Evolutionary conservation across 139 green algal species (phyloP), one percentile per base, ranked within the genome.

Genomic region (Micractinium sp.): DNA sequence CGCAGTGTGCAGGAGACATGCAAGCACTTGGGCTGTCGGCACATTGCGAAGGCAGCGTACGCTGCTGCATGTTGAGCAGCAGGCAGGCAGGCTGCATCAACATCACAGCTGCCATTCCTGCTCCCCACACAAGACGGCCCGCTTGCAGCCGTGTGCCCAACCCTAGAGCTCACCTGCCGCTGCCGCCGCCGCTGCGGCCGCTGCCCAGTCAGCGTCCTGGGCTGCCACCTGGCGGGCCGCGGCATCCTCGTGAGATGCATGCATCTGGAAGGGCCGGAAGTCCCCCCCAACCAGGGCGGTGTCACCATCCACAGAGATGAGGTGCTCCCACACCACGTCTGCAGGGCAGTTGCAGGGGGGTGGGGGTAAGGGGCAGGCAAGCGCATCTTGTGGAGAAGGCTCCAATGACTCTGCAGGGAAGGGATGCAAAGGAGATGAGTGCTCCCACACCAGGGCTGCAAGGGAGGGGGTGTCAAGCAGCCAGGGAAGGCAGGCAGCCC

Each of bases 241-340:
- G 12, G 73, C 85, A 12, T 73, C n/a, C 22, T 83, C 29, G 23
- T 89, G 87, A n/a, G 69, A 61, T 56, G 76, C 35, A 61, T 93
- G 90, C 22, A 71, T 71, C 39, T 53, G 33, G 53, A 93, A 93
- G 35, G 86, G 81, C 56, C 53, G 12, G 74, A 97, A 94, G 47
- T 94, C 84, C 15, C 81, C 81, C 36, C 74, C 81, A 79, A 96
- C 94, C 69, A 97, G 92, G 84, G 93, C 77, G 1, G 95, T 98
- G 89, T 97, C 93, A 14, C 95, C 95, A 41, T 96, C 91, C 38
- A 98, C 92, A 18, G 61, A 83, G 63, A 92, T 91, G 35, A 99
- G 90, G 2, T 92, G 92, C 95, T 99, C 97, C 97, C 97, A 99
- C 76, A 99, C 96, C 39, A 99, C 93, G 87, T 97, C 94, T 12